phyloP scores from a whole-genome alignment of 768 basidiomycete genomes.

The Macrocybe gigantea region DNA sequence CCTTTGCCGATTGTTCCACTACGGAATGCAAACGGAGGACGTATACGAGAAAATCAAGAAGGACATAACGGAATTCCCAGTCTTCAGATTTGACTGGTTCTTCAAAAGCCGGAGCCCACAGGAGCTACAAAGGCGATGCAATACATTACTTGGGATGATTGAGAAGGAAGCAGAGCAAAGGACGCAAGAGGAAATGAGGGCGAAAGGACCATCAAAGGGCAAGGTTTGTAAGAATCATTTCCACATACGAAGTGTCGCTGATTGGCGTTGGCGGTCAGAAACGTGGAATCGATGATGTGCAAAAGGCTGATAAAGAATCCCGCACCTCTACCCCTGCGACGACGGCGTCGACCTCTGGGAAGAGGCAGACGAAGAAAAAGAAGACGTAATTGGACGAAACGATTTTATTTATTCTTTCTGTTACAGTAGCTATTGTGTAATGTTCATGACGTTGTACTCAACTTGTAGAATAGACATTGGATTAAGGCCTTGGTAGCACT shows the following conservation, averaged over 20 bases:
- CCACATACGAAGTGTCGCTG: neutral
- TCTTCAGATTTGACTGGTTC: constrained; percentile 98
- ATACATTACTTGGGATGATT: constrained; percentile 84
- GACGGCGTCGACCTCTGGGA: constrained; percentile 44
- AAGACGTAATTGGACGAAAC: constrained; percentile 37
- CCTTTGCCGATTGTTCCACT: constrained; percentile 82
- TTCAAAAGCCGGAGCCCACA: constrained; percentile 90
- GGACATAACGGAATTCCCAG: constrained; percentile 94
- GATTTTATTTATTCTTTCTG: neutral
- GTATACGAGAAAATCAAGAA: constrained; percentile 94
- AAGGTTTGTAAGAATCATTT: constrained; percentile 41
- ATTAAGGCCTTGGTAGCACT: neutral
- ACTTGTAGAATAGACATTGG: neutral
- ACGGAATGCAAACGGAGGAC: constrained; percentile 84
- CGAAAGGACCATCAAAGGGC: constrained; percentile 47
- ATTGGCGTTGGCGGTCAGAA: constrained; percentile 36
- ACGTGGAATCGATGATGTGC: constrained; percentile 65
- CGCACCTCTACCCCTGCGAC: constrained; percentile 42
- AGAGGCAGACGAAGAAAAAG: constrained; percentile 64
- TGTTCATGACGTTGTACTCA: neutral
- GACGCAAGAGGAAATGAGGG: constrained; percentile 61
- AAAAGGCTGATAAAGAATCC: constrained; percentile 45
- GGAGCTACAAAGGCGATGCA: constrained; percentile 84
- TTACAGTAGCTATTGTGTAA: neutral
- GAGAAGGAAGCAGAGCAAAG: constrained; percentile 83